Base-by-base conservation (phyloP, 202 grass and related monocot species). In the Brachypodium distachyon region DNA sequence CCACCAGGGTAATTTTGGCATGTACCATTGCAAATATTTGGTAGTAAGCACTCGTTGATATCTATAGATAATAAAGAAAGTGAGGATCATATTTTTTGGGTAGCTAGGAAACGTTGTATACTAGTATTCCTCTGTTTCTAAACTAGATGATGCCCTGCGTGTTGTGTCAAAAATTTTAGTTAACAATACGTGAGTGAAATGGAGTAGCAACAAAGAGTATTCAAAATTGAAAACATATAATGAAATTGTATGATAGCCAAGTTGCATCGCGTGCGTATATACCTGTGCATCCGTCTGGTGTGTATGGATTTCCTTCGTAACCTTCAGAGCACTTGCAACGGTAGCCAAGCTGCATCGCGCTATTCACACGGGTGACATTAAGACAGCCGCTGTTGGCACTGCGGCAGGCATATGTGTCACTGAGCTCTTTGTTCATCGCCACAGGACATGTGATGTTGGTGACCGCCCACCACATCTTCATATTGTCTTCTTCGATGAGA, bases 261-360 rank as follows among this genome's bases (percentile, higher is more conserved):
- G n/a, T n/a, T n/a, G n/a, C n/a, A n/a, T n/a, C n/a, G n/a, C n/a
- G n/a, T n/a, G n/a, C n/a, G n/a, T n/a, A n/a, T n/a, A n/a, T 44
- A 70, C 77, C 77, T 80, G 10, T 26, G 6, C 77, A 80, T 5
- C 1, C 43, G 18, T 80, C 42, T 46, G 1, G 52, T 5, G 49
- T 40, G 13, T 80, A 80, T 1, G 77, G 77, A 61, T 80, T 80
- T 46, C 77, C 77, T 5, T 70, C 2, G 9, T 36, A 80, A 25
- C 65, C 77, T 0, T 11, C 0, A 0, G 21, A 37, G 21, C 77
- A 80, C 53, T 49, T 59, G 65, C 77, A 80, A 8, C n/a, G 65
- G 38, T 80, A 73, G 8, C 79, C 67, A 17, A 43, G 3, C 25
- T 0, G 17, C 1, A 7, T 34, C 22, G 11, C 12, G 6, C 18